Evolutionary conservation across 345 rosid genomes (phyloP), one percentile per base, ranked within the genome.

Genomic region (Aegle marmelos): DNA sequence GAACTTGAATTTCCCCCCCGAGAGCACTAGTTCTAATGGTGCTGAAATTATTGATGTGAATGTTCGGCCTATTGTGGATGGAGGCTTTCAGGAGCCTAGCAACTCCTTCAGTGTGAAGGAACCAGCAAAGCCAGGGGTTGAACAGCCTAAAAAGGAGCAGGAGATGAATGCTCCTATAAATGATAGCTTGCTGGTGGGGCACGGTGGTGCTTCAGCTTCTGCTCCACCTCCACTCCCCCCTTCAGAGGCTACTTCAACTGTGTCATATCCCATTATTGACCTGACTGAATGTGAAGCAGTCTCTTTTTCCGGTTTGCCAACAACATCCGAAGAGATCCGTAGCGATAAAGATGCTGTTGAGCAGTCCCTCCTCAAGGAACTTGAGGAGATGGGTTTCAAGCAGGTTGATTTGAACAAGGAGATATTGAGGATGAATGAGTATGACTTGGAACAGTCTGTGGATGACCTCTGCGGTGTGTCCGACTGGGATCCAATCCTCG

Each of bases 331-430:
- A 5, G 84, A 68, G 57, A 45, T 57, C 6, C 50, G 17, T 3
- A 68, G 64, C 48, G 82, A 39, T 37, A 79, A 79, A 53, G 76
- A 77, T 58, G 80, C 54, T 21, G 76, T 85, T 21, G 97, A 90
- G 90, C 63, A 61, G 75, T 63, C 74, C 6, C 92, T 94, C 54
- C 94, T 94, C 19, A 91, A 85, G 86, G 98, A 94, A 78, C 95
- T 94, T 0, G 94, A 90, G 79, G 91, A 89, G 66, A 96, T 96
- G 99, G 99, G 99, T 61, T 94, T 96, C 88, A 92, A 88, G 89
- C 92, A 91, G 88, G 83, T 90, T 21, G 92, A 91, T 83, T 60
- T 92, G 88, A 93, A 97, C 91, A 94, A 91, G 89, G 95, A 92
- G 87, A 79, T 93, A 28, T 75, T 94, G 85, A 88, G 95, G 90